Conservation (phyloP, 139 green algal genomes). For the Chlamydomonas sphaeroides region DNA sequence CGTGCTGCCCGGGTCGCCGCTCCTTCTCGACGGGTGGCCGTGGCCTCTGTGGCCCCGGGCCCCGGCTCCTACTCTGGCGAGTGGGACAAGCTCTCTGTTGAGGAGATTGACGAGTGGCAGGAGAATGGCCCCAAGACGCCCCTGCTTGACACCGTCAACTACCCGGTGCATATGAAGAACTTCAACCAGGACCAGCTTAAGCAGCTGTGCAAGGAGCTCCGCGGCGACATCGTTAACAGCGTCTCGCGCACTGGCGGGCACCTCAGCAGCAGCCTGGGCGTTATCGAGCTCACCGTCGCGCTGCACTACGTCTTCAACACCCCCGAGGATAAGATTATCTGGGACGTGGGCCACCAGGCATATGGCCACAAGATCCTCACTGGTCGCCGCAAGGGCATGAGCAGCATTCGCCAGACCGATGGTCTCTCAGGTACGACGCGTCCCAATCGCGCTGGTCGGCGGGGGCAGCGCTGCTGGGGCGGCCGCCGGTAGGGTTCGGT, state of each 20-base stretch:
- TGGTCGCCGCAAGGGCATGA: constrained; percentile 88
- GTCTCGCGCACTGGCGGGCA: constrained; percentile 94
- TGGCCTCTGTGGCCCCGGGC: background rate
- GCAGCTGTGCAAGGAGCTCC: constrained; percentile 96
- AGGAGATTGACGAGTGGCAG: constrained; percentile 86
- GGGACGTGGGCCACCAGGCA: constrained; percentile 93
- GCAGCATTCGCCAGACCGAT: constrained; percentile 90
- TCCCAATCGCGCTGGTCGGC: too few species aligned
- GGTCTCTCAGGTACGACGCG: constrained; percentile 84
- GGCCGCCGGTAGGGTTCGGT: background rate
- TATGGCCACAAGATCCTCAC: constrained; percentile 99
- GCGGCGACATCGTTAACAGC: constrained; percentile 94
- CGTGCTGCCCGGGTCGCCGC: background rate
- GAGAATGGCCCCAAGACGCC: constrained; percentile 83
- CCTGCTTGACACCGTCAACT: constrained; percentile 97
- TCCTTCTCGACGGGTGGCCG: background rate
- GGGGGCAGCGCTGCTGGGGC: too few species aligned
- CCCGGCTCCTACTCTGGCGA: constrained; percentile 32
- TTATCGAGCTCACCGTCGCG: constrained; percentile 98
- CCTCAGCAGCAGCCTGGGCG: constrained; percentile 92
- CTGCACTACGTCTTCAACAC: constrained; percentile 98
- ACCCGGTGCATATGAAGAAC: constrained; percentile 98
- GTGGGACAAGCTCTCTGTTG: constrained; percentile 76
- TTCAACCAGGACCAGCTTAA: constrained; percentile 86
- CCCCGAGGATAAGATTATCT: constrained; percentile 97